A percentile compares a stretch with the other conserved stretches of the same genome.
Conservation (phyloP, 148 eudicot genomes). For the Rhododendron henanense region DNA sequence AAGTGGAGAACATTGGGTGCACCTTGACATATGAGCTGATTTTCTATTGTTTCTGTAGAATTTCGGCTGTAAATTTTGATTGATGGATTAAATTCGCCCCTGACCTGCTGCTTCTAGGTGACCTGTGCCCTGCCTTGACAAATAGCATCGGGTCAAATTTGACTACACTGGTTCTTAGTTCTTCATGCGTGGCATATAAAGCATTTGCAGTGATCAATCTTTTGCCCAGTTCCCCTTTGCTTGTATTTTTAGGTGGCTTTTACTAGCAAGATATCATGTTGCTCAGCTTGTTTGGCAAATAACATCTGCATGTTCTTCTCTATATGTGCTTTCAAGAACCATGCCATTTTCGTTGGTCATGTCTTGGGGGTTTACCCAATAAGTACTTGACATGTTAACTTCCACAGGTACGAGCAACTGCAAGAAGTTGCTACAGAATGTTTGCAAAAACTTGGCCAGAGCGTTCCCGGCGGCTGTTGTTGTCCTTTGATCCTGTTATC, state of each 20-base stretch:
- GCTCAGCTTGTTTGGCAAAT: background rate
- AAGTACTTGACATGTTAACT: slow-evolving; percentile 6
- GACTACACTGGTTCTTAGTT: background rate
- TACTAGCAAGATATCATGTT: background rate
- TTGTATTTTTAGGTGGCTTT: background rate
- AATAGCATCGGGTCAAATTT: background rate
- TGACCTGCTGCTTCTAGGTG: background rate
- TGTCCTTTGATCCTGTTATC: slow-evolving; percentile 86
- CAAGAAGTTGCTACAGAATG: slow-evolving; percentile 94
- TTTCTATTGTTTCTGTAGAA: background rate
- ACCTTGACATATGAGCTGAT: background rate
- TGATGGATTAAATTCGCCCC: background rate
- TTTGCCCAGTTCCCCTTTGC: background rate
- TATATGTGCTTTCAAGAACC: background rate
- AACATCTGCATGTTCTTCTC: background rate
- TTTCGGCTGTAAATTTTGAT: background rate
- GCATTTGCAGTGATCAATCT: background rate
- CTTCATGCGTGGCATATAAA: background rate
- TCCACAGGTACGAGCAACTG: slow-evolving; percentile 86
- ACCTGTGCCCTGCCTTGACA: background rate
- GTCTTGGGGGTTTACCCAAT: background rate
- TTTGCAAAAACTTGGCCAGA: slow-evolving; percentile 99
- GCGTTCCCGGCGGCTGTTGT: slow-evolving; percentile 80
- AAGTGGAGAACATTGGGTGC: background rate
- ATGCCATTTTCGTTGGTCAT: background rate